Conservation (phyloP, 805 yeast species). For the Teunomyces lycoperdinae region DNA sequence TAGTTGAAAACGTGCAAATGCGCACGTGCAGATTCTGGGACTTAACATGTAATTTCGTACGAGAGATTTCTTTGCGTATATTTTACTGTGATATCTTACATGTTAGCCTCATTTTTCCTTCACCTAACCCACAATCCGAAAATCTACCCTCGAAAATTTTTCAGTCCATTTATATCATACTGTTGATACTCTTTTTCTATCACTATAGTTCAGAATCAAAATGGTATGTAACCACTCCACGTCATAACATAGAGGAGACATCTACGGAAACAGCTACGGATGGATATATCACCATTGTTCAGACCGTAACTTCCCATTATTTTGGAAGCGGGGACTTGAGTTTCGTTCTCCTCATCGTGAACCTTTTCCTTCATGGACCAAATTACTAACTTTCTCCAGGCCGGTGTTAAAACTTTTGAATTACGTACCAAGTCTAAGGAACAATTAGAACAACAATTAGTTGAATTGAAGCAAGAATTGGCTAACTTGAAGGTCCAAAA, state of each 20-base stretch:
- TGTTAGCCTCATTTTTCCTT: not conserved
- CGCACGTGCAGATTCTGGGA: not conserved
- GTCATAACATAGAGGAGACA: not conserved
- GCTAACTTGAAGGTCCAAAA: constrained; percentile 95
- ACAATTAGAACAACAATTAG: constrained; percentile 90
- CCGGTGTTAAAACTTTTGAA: constrained; percentile 93
- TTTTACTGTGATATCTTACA: not conserved
- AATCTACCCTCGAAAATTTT: constrained; percentile 3
- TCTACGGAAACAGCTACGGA: not conserved
- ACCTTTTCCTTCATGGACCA: not conserved
- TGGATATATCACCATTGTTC: no score
- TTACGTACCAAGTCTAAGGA: constrained; percentile 96
- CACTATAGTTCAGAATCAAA: constrained; percentile 10
- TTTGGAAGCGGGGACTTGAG: no score
- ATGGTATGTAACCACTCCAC: constrained; percentile 9
- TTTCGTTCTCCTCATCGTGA: not conserved
- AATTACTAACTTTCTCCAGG: constrained; percentile 37
- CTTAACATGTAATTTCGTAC: not conserved
- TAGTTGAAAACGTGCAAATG: not conserved
- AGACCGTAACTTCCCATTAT: no score
- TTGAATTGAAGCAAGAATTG: constrained; percentile 94
- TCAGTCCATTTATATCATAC: constrained; percentile 3
- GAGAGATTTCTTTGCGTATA: no score
- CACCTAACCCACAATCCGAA: constrained; percentile 3
- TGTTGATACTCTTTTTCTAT: constrained; percentile 6